Percentiles rank a stretch among this genome's conserved stretches.
Evolutionary conservation across 257 asterid genomes (phyloP).

Genomic region (Solanum chiquidenum): DNA sequence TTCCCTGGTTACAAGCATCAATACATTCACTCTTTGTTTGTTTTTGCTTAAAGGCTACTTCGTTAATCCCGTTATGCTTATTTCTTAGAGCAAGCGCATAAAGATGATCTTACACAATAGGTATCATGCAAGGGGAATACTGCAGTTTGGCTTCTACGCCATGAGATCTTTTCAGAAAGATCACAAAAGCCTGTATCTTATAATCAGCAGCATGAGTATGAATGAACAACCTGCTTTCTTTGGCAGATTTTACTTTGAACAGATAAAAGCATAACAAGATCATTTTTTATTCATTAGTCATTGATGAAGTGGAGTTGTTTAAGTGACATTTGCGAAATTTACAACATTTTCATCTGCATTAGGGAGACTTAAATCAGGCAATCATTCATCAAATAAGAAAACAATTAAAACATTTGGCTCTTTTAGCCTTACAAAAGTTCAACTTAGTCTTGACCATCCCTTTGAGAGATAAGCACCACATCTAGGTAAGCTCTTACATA

Average conservation of each 20-base stretch:
- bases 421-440: not conserved
- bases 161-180: not conserved
- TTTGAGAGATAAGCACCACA: not conserved
- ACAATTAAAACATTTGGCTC: not conserved
- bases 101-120: not conserved
- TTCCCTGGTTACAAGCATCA: not conserved
- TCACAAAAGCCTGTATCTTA: not conserved
- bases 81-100: not conserved
- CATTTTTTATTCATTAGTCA: not conserved
- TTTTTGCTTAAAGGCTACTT: not conserved
- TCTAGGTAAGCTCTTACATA: not conserved
- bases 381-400: not conserved
- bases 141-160: not conserved
- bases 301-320: not conserved
- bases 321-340: not conserved
- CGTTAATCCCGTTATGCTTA: not conserved
- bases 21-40: not conserved
- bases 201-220: not conserved
- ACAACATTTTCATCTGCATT: not conserved
- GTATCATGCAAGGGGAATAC: not conserved
- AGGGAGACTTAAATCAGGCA: not conserved
- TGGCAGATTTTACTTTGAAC: not conserved
- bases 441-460: not conserved
- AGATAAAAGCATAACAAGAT: not conserved
- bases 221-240: not conserved